Evolutionary conservation across 441 rosid species (phyloP).

Genomic region (Populus hybrid): DNA sequence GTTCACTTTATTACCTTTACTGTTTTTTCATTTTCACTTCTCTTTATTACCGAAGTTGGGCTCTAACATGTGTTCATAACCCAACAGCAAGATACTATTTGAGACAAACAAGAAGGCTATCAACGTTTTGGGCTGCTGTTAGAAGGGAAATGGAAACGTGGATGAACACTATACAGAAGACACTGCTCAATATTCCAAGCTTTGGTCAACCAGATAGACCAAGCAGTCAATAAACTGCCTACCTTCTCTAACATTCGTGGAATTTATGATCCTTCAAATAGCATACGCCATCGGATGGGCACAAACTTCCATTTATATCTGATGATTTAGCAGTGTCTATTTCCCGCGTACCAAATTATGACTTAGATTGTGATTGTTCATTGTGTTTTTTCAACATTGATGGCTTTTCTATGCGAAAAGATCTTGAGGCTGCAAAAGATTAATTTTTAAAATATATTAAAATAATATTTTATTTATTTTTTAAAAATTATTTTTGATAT

Average conservation of each 20-base stretch:
- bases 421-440: too few species aligned
- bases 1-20: too few species aligned
- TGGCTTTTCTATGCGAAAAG: not conserved
- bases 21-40: too few species aligned
- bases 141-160: too few species aligned
- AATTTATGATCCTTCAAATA: not conserved
- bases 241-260: not conserved
- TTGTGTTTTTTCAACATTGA: not conserved
- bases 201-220: too few species aligned
- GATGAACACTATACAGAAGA: too few species aligned
- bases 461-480: too few species aligned
- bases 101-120: not conserved
- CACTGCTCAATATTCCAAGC: too few species aligned
- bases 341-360: not conserved
- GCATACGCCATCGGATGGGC: not conserved
- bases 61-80: not conserved
- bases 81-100: not conserved
- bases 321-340: not conserved
- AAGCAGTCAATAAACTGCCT: not conserved
- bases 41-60: not conserved
- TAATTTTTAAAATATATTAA: too few species aligned
- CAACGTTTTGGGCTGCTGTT: too few species aligned
- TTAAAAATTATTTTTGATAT: too few species aligned
- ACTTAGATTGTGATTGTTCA: not conserved
- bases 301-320: not conserved